Base-by-base conservation (phyloP, 331 rosid species). In the Telfairia occidentalis region DNA sequence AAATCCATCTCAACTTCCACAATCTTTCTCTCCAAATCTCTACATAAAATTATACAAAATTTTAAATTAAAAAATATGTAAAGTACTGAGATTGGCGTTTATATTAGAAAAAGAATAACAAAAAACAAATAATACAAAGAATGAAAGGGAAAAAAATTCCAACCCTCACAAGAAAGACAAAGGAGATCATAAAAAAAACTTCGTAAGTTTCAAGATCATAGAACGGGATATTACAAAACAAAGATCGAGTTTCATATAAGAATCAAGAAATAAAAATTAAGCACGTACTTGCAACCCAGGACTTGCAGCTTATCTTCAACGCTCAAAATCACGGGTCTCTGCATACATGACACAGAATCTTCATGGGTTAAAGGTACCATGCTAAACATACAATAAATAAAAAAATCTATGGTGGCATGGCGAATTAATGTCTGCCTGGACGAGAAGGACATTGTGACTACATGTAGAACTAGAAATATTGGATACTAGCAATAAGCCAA, bases 1-100 rank as follows among this genome's bases (percentile, higher is more conserved):
- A 95, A 79, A 37, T 92, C 96, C 99, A 95, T 95, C 86, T 95
- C 99, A 69, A 92, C 93, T 76, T 95, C 96, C 65, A 90, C 99
- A 83, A 95, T 95, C 78, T 92, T 90, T 90, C 89, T 86, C 89
- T 95, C 99, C 77, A 95, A 69, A 64, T 95, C 93, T 79, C 97
- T 95, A 48, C 5, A 74, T 12, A 74, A 67, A 57, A 54, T 23
- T 67, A 67, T 23, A 28, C 15, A 26, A 23, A 42, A 42, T 2
- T 71, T 28, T 28, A 18, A 29, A 9, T 15, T 70, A 42, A 48
- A 28, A 29, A 71, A 46, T 70, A 71, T 48, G 9, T 0, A 1
- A 70, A 48, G 18, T 13, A 71, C 29, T 18, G 18, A 28, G 59
- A 71, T 48, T 28, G 28, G 54, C 0, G 48, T 16, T 28, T 26